Evolutionary conservation across 2,329 filamentous ascomycete genomes (phyloP).

Genomic region (Rutstroemia sp.): DNA sequence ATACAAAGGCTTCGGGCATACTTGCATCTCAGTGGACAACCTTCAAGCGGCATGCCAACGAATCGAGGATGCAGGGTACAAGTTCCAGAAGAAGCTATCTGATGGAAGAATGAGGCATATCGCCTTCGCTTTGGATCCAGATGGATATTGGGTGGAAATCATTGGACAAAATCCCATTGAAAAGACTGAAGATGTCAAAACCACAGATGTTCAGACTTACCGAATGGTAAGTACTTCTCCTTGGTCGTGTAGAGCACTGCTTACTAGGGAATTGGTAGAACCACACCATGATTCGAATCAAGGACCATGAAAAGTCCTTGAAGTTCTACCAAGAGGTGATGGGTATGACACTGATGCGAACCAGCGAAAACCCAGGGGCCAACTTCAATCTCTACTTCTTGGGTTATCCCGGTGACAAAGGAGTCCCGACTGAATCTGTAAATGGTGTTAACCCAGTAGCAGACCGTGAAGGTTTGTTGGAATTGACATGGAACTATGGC

Average conservation of each 20-base stretch:
- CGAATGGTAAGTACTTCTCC: constrained; percentile 44
- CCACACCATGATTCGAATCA: constrained; percentile 93
- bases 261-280: constrained; percentile 43
- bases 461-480: constrained; percentile 74
- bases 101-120: constrained; percentile 85
- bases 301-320: constrained; percentile 66
- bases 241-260: too few species aligned
- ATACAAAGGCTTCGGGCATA: constrained; percentile 62
- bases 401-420: constrained; percentile 60
- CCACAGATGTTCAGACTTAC: constrained; percentile 70
- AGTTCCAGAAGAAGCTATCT: constrained; percentile 88
- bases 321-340: constrained; percentile 79
- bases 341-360: constrained; percentile 79
- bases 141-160: constrained; percentile 80
- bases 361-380: constrained; percentile 58
- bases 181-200: constrained; percentile 62
- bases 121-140: constrained; percentile 83
- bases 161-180: constrained; percentile 66
- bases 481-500: constrained; percentile 79
- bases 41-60: constrained; percentile 86
- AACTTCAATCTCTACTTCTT: constrained; percentile 92
- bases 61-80: constrained; percentile 83
- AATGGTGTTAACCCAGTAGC: constrained; percentile 52
- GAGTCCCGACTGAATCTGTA: constrained; percentile 43
- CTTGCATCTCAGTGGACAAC: constrained; percentile 75